Base-by-base conservation (phyloP, 2,329 filamentous ascomycete species). In the Proliferodiscus dingleyae region DNA sequence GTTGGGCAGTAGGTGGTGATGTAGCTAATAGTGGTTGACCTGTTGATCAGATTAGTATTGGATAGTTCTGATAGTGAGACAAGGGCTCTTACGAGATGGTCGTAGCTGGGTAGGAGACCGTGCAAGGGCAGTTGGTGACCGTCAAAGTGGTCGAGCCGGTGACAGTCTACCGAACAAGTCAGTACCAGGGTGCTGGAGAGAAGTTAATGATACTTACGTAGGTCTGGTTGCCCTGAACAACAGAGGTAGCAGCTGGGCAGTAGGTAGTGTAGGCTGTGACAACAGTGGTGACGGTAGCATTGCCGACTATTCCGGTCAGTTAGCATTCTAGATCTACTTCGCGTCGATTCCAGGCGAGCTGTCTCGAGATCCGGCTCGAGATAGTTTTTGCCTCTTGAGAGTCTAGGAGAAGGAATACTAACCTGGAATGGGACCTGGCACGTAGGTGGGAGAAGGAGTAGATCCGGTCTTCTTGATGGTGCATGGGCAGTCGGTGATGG, bases 401-500 rank as follows among this genome's bases (percentile, higher is more conserved):
- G n/a, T n/a, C n/a, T n/a, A n/a, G n/a, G n/a, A n/a, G n/a, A n/a
- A n/a, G n/a, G n/a, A n/a, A n/a, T n/a, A n/a, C n/a, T n/a, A n/a
- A n/a, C n/a, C n/a, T 49, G 23, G 48, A 44, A 22, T 34, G n/a
- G 41, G 44, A 30, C 28, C 28, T 22, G 43, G 44, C 24, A 16
- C 28, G 39, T 24, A 43, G 22, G 41, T 34, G 34, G 41, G 22
- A 37, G 45, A 38, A 18, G 28, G 11, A 39, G 46, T 18, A 22
- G 52, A 22, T 21, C 45, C 29, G 19, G 43, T 19, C 6, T 26
- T 6, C 24, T 26, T 26, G 18, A 45, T 5, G 11, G 26, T 30
- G 43, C 21, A 22, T 11, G 44, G 43, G 49, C 74, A 78, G 61
- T 77, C 66, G 29, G 68, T 71, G 45, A 83, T 71, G 57, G 74